Percentiles rank a stretch among this genome's conserved stretches.
phyloP scores from a whole-genome alignment of 2,329 filamentous ascomycete species.

The Phialophora expanda region DNA sequence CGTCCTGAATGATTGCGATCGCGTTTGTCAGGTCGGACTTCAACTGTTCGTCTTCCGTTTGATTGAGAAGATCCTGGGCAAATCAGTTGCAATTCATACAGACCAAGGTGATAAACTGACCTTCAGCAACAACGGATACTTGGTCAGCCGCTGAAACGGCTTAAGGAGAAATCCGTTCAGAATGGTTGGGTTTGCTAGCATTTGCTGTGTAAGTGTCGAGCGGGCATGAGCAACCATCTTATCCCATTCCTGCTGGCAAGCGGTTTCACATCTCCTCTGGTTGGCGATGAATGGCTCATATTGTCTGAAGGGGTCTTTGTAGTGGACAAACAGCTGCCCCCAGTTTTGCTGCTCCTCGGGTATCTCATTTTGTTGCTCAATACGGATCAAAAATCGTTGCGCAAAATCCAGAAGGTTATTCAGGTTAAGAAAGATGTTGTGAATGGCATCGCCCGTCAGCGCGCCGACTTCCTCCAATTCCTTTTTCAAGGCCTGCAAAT shows the following conservation, averaged over 20 bases:
- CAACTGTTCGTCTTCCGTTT: slow-evolving; percentile 72
- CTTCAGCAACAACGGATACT: slow-evolving; percentile 89
- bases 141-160: slow-evolving; percentile 92
- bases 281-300: slow-evolving; percentile 98
- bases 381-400: slow-evolving; percentile 88
- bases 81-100: slow-evolving; percentile 14
- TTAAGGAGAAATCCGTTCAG: slow-evolving; percentile 93
- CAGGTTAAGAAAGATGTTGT: slow-evolving; percentile 95
- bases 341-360: slow-evolving; percentile 79
- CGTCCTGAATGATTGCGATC: slow-evolving; percentile 79
- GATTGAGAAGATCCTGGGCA: slow-evolving; percentile 79
- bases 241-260: slow-evolving; percentile 84
- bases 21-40: slow-evolving; percentile 75
- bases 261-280: slow-evolving; percentile 84
- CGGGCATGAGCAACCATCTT: slow-evolving; percentile 74
- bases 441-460: slow-evolving; percentile 85
- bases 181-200: slow-evolving; percentile 85
- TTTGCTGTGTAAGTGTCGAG: slow-evolving; percentile 70
- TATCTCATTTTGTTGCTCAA: slow-evolving; percentile 92
- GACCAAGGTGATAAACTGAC: slow-evolving; percentile 54
- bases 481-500: slow-evolving; percentile 89
- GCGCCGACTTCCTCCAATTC: slow-evolving; percentile 84
- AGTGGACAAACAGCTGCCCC: slow-evolving; percentile 86
- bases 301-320: slow-evolving; percentile 85
- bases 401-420: slow-evolving; percentile 96